Base-by-base conservation (phyloP, 2,329 filamentous ascomycete genomes). In the Lachnellula willkommii region DNA sequence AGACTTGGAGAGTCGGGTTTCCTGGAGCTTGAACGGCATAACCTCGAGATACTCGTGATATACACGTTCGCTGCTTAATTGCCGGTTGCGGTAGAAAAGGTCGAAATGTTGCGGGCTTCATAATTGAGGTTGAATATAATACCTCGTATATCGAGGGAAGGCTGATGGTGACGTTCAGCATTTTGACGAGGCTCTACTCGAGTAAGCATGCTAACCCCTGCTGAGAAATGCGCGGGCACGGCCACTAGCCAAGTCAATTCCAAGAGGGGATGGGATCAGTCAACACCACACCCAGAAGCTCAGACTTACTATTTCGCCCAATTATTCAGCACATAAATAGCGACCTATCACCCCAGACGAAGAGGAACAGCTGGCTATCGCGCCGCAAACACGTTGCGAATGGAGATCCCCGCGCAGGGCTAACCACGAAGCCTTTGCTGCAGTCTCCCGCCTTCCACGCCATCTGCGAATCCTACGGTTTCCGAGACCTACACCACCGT, bases 1-100 rank as follows among this genome's bases (percentile, higher is more conserved):
- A 99, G 71, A 99, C 89, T 64, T 96, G 87, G 64, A 95, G 84
- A 39, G 85, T 83, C 26, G 91, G 89, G 42, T 84, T 83, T 58
- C 90, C 89, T 2, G 89, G 79, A 20, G 89, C 80, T 73, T 91
- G 87, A 56, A 89, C 82, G 51, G 93, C 92, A 73, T 94, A 96
- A 55, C 73, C 75, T 56, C 88, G 78, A 56, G 74, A 62, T 35
- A 62, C 75, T 56, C 88, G 78, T 55, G 74, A 62, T 35, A 62
- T 50, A 43, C 48, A 62, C 40, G 56, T 49, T 50, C 53, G 58
- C 52, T 54, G 54, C 43, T 55, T 54, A 35, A 61, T 58, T 15
- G 54, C 58, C 14, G 61, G 52, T 35, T 53, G 60, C 17, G 57
- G 50, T 9, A 67, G 53, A 40, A 67, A 59, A 5, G 66, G 58